A percentile compares a stretch with the other conserved stretches of the same genome.
Conservation (phyloP, 169 alveolate species). For the Plasmodium ovale region DNA sequence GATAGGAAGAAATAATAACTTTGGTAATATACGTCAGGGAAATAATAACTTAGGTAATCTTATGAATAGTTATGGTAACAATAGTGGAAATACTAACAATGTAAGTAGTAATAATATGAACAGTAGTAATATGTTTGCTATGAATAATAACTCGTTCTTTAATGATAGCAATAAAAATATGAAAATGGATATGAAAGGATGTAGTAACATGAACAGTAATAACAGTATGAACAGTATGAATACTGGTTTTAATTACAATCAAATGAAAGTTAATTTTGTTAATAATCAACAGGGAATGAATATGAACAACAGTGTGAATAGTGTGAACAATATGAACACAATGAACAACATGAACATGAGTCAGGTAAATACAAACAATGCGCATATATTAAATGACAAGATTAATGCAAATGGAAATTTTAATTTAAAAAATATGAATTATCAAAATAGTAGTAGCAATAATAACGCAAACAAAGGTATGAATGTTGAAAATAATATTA, state of each 20-base stretch:
- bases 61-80: slow-evolving; percentile 14
- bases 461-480: slow-evolving; percentile 7
- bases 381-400: slow-evolving; percentile 21
- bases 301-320: slow-evolving; percentile 16
- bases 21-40: slow-evolving; percentile 42
- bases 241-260: slow-evolving; percentile 24
- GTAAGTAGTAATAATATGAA: background rate
- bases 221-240: slow-evolving; percentile 12
- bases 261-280: slow-evolving; percentile 25
- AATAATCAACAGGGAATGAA: slow-evolving; percentile 13
- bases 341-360: slow-evolving; percentile 19
- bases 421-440: slow-evolving; percentile 48
- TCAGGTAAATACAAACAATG: slow-evolving; percentile 35
- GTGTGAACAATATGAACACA: no score
- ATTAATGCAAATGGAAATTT: slow-evolving; percentile 17
- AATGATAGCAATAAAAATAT: slow-evolving; percentile 47
- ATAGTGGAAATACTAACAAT: slow-evolving; percentile 3
- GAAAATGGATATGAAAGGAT: slow-evolving; percentile 39
- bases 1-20: slow-evolving; percentile 37
- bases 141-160: slow-evolving; percentile 30
- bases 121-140: slow-evolving; percentile 8
- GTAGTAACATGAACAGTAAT: slow-evolving; percentile 13
- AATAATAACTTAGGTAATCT: slow-evolving; percentile 22
- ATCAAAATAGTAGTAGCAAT: slow-evolving; percentile 15
- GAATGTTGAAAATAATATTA: slow-evolving; percentile 4